Base-by-base conservation (phyloP, 2,329 filamentous ascomycete species). In the Fusarium citri region DNA sequence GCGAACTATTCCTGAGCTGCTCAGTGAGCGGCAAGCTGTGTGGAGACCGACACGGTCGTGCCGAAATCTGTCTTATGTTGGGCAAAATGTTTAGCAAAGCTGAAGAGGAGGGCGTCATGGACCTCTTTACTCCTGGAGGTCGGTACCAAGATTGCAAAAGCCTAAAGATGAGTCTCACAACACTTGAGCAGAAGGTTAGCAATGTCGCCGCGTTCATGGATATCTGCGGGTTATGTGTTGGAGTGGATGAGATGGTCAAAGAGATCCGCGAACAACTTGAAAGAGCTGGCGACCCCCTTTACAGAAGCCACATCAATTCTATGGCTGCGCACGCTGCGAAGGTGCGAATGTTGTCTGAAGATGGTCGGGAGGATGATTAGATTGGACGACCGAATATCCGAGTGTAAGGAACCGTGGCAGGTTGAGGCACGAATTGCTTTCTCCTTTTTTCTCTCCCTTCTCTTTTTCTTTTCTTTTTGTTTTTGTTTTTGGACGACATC, bases 31-130 rank as follows among this genome's bases (percentile, higher is more conserved):
- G 64, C 1, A 16, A 23, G 1, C 41, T 46, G 26, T 55, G 64
- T 8, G 23, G 20, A 11, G 15, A 12, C 22, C 30, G 28, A 12
- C 64, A 69, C 18, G 22, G 22, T 8, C 47, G 45, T 37, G 37
- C 40, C 16, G 53, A 49, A 2, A 30, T 68, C 14, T 59, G 41
- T 18, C 37, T 42, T 5, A 62, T 69, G 60, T 15, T 69, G 11
- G 65, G 66, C 22, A 66, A 50, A 16, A 56, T 69, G 60, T 31
- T 69, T 25, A 66, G 59, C 50, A 61, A 57, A 18, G 66, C 66
- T 11, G 46, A 43, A 3, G 42, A 49, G 28, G 55, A 66, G 25
- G 50, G 34, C 5, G 40, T 69, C 12, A 22, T 66, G n/a, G 51
- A 66, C 22, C 60, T 69, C 25, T 69, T 68, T 22, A 51, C 31